phyloP scores from a whole-genome alignment of 352 stramenopile genomes.

The Phytophthora multivora region DNA sequence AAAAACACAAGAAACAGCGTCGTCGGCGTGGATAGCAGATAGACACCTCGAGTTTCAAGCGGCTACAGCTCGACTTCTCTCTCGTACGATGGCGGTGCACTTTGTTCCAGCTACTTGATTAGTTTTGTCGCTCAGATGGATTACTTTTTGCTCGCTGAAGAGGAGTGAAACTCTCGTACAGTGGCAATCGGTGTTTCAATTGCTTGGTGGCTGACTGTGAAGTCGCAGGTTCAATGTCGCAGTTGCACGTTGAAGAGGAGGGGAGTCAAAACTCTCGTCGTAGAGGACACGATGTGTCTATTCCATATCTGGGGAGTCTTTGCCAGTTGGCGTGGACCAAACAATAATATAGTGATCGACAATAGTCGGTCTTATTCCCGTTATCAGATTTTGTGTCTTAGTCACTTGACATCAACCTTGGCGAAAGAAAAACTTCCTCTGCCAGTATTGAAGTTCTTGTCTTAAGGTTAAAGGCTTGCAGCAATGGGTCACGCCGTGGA shows the following conservation, averaged over 20 bases:
- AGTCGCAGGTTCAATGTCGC: background rate
- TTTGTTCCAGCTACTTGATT: background rate
- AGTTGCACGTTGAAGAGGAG: conserved; percentile 39
- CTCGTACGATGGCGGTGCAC: conserved; percentile 26
- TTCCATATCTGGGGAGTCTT: conserved; percentile 9
- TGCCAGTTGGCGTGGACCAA: conserved; percentile 12
- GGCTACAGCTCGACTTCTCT: conserved; percentile 9
- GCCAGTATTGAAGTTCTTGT: conserved; percentile 9
- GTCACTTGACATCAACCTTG: conserved; percentile 6
- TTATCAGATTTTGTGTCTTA: background rate
- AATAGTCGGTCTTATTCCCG: conserved; percentile 15
- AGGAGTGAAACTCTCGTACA: conserved; percentile 42
- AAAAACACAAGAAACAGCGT: conserved; percentile 12
- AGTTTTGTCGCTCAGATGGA: background rate
- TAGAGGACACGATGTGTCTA: background rate
- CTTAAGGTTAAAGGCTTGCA: background rate
- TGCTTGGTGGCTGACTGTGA: background rate
- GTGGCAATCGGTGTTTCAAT: conserved; percentile 3
- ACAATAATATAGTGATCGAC: conserved; percentile 28
- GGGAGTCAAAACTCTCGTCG: conserved; percentile 1
- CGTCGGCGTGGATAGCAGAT: conserved; percentile 2
- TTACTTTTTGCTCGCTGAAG: conserved; percentile 30
- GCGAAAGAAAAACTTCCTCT: background rate
- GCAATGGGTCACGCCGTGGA: conserved; percentile 26
- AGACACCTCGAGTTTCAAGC: conserved; percentile 1